A percentile compares a stretch with the other conserved stretches of the same genome.
Conservation (phyloP, 129 eudicot genomes). For the Rutidosis leptorrhynchoides region DNA sequence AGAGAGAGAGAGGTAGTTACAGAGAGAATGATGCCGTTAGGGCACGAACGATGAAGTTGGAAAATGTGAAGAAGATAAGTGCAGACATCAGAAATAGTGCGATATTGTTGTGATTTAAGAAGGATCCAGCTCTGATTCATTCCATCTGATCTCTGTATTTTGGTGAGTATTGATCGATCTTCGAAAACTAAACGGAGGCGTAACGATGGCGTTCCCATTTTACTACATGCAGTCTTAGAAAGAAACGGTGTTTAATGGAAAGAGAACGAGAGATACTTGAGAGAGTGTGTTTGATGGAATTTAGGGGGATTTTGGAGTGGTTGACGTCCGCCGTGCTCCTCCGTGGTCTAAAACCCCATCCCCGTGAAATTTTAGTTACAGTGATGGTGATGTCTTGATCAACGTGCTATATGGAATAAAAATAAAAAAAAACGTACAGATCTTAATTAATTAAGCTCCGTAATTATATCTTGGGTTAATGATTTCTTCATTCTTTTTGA, state of each 20-base stretch:
- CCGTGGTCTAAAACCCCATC: conserved; percentile 29
- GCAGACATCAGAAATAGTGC: conserved; percentile 53
- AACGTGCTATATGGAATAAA: neutral
- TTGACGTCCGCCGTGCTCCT: conserved; percentile 23
- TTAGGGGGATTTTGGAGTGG: neutral
- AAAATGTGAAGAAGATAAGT: conserved; percentile 55
- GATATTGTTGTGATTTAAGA: conserved; percentile 52
- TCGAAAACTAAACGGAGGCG: conserved; percentile 58
- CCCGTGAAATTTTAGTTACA: conserved; percentile 1
- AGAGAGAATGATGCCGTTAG: conserved; percentile 78
- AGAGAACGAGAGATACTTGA: neutral
- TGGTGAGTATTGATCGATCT: conserved; percentile 52
- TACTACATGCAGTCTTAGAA: conserved; percentile 28
- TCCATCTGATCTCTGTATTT: conserved; percentile 62
- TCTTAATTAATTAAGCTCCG: no score
- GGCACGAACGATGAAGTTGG: conserved; percentile 68
- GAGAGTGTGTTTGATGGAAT: neutral
- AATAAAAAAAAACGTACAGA: no score
- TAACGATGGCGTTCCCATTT: conserved; percentile 34
- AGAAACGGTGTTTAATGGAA: neutral
- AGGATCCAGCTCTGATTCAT: conserved; percentile 65
- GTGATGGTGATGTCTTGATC: neutral
- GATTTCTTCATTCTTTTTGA: no score
- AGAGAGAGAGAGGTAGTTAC: conserved; percentile 42
- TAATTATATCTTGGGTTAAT: no score